Conservation (phyloP, 2,329 filamentous ascomycete genomes). For the Bipolaris sorokiniana region DNA sequence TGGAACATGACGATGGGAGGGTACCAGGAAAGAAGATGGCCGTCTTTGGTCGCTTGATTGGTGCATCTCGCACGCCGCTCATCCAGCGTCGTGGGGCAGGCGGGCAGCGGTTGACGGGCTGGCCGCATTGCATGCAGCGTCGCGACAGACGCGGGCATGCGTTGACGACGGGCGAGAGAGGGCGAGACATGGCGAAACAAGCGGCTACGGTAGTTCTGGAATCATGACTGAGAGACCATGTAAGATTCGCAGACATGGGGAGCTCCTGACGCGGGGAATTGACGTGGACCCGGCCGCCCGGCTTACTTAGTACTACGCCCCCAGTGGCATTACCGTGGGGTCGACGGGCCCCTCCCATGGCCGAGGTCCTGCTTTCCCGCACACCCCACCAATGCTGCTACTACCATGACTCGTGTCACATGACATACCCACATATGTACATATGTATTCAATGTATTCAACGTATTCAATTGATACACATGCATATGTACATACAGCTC, state of each 20-base stretch:
- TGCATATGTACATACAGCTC: too few relatives aligned
- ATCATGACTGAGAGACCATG: constrained; percentile 14
- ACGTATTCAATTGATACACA: too few relatives aligned
- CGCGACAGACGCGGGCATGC: constrained; percentile 20
- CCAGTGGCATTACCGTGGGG: constrained; percentile 4
- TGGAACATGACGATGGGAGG: not conserved
- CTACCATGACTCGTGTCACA: not conserved
- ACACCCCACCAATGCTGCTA: not conserved
- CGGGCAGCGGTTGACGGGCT: constrained; percentile 12
- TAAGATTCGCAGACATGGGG: constrained; percentile 17
- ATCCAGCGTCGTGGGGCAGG: constrained; percentile 33
- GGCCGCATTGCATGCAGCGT: constrained; percentile 29
- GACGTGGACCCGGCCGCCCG: constrained; percentile 7
- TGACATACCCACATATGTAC: too few relatives aligned
- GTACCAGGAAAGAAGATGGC: constrained; percentile 50
- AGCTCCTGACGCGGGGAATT: constrained; percentile 11
- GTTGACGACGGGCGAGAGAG: constrained; percentile 17
- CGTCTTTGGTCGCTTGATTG: constrained; percentile 43
- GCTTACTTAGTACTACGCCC: not conserved
- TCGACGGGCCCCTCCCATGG: constrained; percentile 2
- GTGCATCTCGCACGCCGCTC: constrained; percentile 32
- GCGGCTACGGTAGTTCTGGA: not conserved
- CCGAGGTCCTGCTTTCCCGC: constrained; percentile 13
- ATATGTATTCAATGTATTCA: not conserved
- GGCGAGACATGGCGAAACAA: constrained; percentile 26